phyloP scores from a whole-genome alignment of 176 grass and related monocot genomes.

The Cymbopogon citratus region DNA sequence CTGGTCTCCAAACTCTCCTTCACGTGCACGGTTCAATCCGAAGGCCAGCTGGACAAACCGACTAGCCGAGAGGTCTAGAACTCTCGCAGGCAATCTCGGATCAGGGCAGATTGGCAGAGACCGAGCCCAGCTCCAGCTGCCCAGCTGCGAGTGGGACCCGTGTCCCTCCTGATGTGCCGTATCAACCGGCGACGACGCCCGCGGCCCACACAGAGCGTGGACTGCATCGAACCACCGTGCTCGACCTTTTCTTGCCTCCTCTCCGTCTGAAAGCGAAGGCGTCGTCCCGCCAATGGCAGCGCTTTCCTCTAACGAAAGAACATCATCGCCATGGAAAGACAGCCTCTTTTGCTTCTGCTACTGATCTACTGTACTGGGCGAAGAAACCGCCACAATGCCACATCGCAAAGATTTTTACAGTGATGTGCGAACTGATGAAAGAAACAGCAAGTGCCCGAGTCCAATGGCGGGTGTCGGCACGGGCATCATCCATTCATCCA shows the following conservation, averaged over 20 bases:
- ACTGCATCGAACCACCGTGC: background rate
- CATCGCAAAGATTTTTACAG: background rate
- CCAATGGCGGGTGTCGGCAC: background rate
- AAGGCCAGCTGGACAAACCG: background rate
- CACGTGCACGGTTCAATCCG: background rate
- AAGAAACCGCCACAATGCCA: background rate
- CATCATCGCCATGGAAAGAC: background rate
- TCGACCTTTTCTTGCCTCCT: background rate
- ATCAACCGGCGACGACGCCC: background rate
- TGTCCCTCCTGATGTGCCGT: background rate
- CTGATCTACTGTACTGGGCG: background rate
- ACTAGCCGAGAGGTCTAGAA: slow-evolving; percentile 14
- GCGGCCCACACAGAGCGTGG: too few relatives aligned
- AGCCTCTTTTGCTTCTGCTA: background rate
- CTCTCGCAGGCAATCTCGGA: background rate
- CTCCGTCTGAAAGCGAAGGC: background rate
- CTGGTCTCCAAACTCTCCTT: background rate
- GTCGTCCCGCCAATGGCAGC: background rate
- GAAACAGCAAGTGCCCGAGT: background rate
- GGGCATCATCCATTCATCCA: too few relatives aligned
- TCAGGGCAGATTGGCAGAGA: background rate
- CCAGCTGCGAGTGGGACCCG: background rate
- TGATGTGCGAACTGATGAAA: background rate
- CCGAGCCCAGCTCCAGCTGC: background rate
- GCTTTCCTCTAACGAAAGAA: background rate